phyloP scores from a whole-genome alignment of 768 basidiomycete species.

The Thelephora aurantiotincta region DNA sequence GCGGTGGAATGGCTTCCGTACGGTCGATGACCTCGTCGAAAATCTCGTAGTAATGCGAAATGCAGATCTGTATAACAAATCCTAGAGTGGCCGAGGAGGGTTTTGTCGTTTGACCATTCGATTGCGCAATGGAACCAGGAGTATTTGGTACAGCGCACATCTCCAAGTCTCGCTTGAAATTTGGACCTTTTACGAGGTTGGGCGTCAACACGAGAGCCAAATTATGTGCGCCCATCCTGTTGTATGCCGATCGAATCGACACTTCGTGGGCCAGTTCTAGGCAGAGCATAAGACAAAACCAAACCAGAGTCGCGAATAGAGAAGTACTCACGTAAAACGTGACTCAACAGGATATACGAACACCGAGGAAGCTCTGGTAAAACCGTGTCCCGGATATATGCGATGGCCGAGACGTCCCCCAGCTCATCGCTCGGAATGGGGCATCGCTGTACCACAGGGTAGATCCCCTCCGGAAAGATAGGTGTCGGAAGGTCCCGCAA shows the following conservation, averaged over 20 bases:
- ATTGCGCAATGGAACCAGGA: constrained; percentile 17
- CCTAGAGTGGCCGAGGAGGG: constrained; percentile 41
- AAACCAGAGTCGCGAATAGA: not conserved
- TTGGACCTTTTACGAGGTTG: constrained; percentile 62
- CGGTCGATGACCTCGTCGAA: constrained; percentile 74
- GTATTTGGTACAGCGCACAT: constrained; percentile 53
- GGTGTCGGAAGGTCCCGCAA: constrained; percentile 69
- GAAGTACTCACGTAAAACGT: constrained; percentile 21
- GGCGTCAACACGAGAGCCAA: constrained; percentile 69
- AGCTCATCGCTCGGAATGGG: constrained; percentile 39
- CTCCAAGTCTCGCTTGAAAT: constrained; percentile 54
- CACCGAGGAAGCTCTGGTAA: constrained; percentile 59
- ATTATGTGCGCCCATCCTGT: constrained; percentile 77
- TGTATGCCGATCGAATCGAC: constrained; percentile 46
- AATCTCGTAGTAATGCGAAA: constrained; percentile 72
- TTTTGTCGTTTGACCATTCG: constrained; percentile 25
- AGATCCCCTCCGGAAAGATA: constrained; percentile 59
- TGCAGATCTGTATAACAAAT: constrained; percentile 59
- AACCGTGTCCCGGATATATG: constrained; percentile 55
- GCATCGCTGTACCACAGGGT: constrained; percentile 52
- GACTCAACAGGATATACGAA: constrained; percentile 58
- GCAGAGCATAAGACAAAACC: constrained; percentile 1
- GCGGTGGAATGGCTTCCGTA: constrained; percentile 31
- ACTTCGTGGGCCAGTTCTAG: constrained; percentile 73
- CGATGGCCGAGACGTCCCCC: constrained; percentile 40